phyloP scores from a whole-genome alignment of 2,329 filamentous ascomycete genomes.

The Pseudocercospora pini-densiflorae region DNA sequence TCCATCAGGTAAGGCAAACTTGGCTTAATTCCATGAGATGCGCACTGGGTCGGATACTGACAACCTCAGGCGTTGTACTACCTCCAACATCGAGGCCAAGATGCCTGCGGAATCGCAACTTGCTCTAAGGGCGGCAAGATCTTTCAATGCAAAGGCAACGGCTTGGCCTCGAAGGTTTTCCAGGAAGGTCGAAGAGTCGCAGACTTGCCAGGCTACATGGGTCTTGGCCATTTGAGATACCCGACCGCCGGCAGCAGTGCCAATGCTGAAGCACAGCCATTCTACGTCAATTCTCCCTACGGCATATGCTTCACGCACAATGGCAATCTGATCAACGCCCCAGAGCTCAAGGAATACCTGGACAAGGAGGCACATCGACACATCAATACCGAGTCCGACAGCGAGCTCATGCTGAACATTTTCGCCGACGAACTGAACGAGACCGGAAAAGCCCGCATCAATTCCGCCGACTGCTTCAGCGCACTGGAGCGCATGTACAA shows the following conservation, averaged over 20 bases:
- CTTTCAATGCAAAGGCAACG: conserved; percentile 88
- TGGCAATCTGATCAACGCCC: conserved; percentile 83
- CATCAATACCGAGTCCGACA: conserved; percentile 89
- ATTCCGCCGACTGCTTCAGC: conserved; percentile 76
- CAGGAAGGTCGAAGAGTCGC: conserved; percentile 74
- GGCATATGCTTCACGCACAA: conserved; percentile 84
- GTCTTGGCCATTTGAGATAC: conserved; percentile 83
- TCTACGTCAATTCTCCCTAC: conserved; percentile 86
- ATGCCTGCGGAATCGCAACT: conserved; percentile 83
- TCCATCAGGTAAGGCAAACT: conserved; percentile 37
- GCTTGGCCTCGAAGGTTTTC: conserved; percentile 85
- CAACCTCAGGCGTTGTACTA: conserved; percentile 39
- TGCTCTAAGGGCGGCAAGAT: conserved; percentile 77
- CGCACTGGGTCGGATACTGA: background rate
- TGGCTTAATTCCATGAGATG: background rate
- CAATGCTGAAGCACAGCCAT: conserved; percentile 87
- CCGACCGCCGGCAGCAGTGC: conserved; percentile 84
- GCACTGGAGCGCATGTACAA: conserved; percentile 74
- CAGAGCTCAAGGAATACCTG: conserved; percentile 70
- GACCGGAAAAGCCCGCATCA: conserved; percentile 80
- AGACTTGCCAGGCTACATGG: conserved; percentile 83
- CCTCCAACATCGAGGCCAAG: conserved; percentile 71
- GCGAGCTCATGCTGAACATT: conserved; percentile 85
- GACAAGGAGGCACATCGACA: conserved; percentile 81
- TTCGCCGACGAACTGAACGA: conserved; percentile 82